A percentile compares a stretch with the other conserved stretches of the same genome.
phyloP scores from a whole-genome alignment of 129 eudicot genomes.

The Chrysanthemum makinoi region DNA sequence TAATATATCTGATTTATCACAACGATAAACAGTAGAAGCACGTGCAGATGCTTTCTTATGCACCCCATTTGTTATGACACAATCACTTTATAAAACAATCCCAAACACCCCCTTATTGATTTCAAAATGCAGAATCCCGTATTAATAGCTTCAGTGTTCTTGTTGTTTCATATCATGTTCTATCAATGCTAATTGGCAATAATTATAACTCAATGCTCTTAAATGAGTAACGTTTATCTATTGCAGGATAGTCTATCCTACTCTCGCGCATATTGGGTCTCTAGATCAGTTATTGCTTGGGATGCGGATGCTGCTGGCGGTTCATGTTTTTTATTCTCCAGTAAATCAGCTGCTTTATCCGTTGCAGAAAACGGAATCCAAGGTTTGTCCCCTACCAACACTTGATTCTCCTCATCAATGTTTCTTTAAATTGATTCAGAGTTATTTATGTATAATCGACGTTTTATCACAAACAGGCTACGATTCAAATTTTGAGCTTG shows the following conservation, averaged over 20 bases:
- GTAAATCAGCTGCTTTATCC: slow-evolving; percentile 59
- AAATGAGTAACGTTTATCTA: not conserved
- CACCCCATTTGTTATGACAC: too few species aligned
- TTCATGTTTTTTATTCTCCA: slow-evolving; percentile 65
- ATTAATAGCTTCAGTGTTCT: not conserved
- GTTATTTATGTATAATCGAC: not conserved
- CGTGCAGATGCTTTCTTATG: too few species aligned
- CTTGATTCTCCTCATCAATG: not conserved
- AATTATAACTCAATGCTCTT: not conserved
- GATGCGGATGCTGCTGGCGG: slow-evolving; percentile 55
- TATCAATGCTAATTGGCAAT: not conserved
- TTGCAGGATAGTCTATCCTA: slow-evolving; percentile 60
- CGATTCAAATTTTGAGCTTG: slow-evolving; percentile 58
- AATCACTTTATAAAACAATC: too few species aligned
- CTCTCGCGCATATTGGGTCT: slow-evolving; percentile 83
- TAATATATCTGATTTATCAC: too few species aligned
- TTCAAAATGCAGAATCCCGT: too few species aligned
- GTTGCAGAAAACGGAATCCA: slow-evolving; percentile 47
- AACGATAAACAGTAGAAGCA: too few species aligned
- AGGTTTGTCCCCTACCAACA: slow-evolving; percentile 39
- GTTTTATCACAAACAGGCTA: slow-evolving; percentile 49
- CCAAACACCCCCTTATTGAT: too few species aligned
- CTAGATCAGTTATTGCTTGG: slow-evolving; percentile 71
- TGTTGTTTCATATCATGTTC: not conserved
- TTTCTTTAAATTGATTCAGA: slow-evolving; percentile 14